Conservation (phyloP, 192 early-diverging fungal genomes). For the Linnemannia exigua region DNA sequence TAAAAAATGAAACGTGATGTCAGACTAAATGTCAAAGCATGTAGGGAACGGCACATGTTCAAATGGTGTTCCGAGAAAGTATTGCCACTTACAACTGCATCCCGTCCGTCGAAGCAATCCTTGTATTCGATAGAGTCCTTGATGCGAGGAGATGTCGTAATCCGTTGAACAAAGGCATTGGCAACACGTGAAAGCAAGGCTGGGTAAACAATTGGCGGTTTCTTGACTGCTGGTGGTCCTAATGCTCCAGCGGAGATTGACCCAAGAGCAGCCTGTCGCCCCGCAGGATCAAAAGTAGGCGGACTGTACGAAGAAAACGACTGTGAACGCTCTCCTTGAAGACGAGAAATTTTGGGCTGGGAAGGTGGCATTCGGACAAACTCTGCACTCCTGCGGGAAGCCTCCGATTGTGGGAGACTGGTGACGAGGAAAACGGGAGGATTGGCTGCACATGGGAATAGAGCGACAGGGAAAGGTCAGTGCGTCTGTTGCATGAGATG, state of each 20-base stretch:
- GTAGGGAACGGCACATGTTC: too few relatives aligned
- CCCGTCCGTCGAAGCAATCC: constrained; percentile 87
- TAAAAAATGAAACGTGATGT: constrained; percentile 16
- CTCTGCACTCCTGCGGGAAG: constrained; percentile 51
- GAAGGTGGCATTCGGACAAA: constrained; percentile 39
- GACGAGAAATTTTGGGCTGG: constrained; percentile 38
- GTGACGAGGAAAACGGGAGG: constrained; percentile 53
- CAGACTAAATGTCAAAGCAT: neutral
- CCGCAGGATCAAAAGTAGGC: constrained; percentile 24
- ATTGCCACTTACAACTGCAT: constrained; percentile 80
- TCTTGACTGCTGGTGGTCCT: constrained; percentile 34
- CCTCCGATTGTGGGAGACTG: constrained; percentile 36
- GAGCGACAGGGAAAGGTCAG: neutral
- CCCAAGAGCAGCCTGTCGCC: constrained; percentile 36
- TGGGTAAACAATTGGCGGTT: constrained; percentile 74
- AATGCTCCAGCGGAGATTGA: constrained; percentile 28
- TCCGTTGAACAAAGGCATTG: constrained; percentile 69
- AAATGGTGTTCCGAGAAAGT: neutral
- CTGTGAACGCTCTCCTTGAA: constrained; percentile 46
- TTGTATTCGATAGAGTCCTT: constrained; percentile 89
- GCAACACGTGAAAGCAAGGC: constrained; percentile 82
- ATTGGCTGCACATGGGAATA: constrained; percentile 18
- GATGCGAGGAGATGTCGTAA: constrained; percentile 72
- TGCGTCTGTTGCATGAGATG: neutral
- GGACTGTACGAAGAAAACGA: constrained; percentile 45